phyloP scores from a whole-genome alignment of 331 rosid genomes.

The Prunus yedoensis region DNA sequence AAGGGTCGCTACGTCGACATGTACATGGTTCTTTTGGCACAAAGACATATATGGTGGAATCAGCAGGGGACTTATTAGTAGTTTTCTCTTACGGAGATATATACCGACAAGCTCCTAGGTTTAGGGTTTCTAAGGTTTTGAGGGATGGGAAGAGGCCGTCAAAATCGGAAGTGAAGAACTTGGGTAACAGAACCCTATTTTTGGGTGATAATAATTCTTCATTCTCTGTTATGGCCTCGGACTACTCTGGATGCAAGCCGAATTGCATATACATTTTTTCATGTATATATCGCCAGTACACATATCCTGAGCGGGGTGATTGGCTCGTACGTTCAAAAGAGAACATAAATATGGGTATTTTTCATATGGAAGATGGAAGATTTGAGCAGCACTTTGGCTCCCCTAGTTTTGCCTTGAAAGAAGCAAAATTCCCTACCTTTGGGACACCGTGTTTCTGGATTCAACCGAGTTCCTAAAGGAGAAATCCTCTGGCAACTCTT shows the following conservation, averaged over 20 bases:
- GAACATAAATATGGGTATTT: not conserved
- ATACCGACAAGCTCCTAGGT: not conserved
- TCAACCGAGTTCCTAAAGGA: not conserved
- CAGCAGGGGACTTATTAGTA: not conserved
- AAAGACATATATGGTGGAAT: no score
- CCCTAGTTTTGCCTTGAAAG: not conserved
- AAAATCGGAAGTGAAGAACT: not conserved
- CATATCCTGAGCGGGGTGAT: no score
- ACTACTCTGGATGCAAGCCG: not conserved
- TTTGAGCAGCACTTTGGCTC: not conserved
- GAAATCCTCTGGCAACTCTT: no score
- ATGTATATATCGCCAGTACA: no score
- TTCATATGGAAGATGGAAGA: conserved; percentile 3
- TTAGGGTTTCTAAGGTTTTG: not conserved
- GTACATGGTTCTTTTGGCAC: no score
- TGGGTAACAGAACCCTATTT: not conserved
- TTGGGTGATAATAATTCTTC: not conserved
- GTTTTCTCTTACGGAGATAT: not conserved
- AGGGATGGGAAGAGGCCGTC: not conserved
- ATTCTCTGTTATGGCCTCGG: not conserved
- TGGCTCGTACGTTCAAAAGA: no score
- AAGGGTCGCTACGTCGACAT: no score
- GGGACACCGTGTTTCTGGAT: not conserved
- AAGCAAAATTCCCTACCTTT: not conserved
- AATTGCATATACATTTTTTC: not conserved